Evolutionary conservation across 2,329 filamentous ascomycete genomes (phyloP).

Genomic region (Paecilomyces formosus): DNA sequence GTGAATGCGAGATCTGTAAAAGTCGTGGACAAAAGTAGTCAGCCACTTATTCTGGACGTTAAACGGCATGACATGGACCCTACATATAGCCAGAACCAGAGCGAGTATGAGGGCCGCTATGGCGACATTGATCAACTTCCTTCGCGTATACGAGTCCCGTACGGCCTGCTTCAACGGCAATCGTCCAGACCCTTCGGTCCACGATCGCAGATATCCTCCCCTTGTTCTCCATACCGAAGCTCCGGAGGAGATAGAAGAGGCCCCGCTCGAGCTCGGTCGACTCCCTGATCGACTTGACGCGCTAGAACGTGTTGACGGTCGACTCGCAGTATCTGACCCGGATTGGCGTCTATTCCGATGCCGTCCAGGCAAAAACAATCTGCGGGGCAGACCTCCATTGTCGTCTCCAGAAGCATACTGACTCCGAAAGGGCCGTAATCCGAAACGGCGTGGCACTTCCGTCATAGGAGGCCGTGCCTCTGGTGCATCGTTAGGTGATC

Average conservation of each 20-base stretch:
- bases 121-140: constrained; percentile 53
- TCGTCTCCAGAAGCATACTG: neutral
- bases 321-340: neutral
- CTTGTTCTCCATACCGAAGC: constrained; percentile 10
- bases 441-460: neutral
- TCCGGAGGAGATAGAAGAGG: constrained; percentile 7
- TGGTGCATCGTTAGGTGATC: neutral
- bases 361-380: neutral
- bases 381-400: neutral
- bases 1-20: constrained; percentile 63
- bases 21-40: neutral
- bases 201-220: neutral
- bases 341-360: neutral
- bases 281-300: neutral
- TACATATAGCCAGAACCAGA: constrained; percentile 47
- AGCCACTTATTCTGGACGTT: neutral
- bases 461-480: neutral
- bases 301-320: neutral
- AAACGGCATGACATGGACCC: constrained; percentile 25
- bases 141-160: constrained; percentile 40
- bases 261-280: constrained; percentile 1
- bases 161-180: constrained; percentile 42
- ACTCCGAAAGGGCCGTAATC: neutral
- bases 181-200: neutral
- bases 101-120: constrained; percentile 25